Evolutionary conservation across 2,329 filamentous ascomycete genomes (phyloP).

Genomic region (Colletotrichum karsti): DNA sequence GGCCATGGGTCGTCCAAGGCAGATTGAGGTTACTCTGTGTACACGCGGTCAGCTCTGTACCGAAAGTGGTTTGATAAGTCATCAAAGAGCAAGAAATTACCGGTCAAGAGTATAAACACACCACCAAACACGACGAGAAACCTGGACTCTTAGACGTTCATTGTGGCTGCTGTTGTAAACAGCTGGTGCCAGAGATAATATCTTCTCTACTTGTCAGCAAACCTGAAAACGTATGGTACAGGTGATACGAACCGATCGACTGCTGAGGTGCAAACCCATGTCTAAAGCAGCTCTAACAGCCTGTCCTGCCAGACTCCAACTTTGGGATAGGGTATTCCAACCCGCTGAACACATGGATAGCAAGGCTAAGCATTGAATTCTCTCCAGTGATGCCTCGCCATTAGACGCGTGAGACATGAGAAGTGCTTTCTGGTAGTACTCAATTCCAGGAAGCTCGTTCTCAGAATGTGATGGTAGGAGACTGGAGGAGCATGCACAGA

Average conservation of each 20-base stretch:
- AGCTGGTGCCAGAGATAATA: not conserved
- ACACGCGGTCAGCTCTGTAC: not conserved
- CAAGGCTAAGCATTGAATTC: constrained; percentile 38
- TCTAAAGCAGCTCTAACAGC: constrained; percentile 38
- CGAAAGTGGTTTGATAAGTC: too few relatives aligned
- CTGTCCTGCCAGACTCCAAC: constrained; percentile 37
- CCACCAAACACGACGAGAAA: constrained; percentile 40
- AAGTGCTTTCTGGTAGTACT: constrained; percentile 35
- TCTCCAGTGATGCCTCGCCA: constrained; percentile 37
- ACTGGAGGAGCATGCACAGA: constrained; percentile 39
- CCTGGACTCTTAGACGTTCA: constrained; percentile 28
- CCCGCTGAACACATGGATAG: constrained; percentile 39
- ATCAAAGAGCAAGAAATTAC: constrained; percentile 30
- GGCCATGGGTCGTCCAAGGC: constrained; percentile 37
- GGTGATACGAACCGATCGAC: not conserved
- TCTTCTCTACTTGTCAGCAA: not conserved
- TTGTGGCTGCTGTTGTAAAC: not conserved
- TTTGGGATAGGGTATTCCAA: constrained; percentile 40
- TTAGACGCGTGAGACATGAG: constrained; percentile 35
- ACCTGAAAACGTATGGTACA: fast-evolving
- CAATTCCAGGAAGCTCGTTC: constrained; percentile 30
- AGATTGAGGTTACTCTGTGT: constrained; percentile 36
- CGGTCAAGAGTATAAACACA: constrained; percentile 37
- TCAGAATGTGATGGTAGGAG: constrained; percentile 30
- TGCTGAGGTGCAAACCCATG: constrained; percentile 34